Conservation (phyloP, 495 filamentous ascomycete genomes). For the Podospora tetraspora region DNA sequence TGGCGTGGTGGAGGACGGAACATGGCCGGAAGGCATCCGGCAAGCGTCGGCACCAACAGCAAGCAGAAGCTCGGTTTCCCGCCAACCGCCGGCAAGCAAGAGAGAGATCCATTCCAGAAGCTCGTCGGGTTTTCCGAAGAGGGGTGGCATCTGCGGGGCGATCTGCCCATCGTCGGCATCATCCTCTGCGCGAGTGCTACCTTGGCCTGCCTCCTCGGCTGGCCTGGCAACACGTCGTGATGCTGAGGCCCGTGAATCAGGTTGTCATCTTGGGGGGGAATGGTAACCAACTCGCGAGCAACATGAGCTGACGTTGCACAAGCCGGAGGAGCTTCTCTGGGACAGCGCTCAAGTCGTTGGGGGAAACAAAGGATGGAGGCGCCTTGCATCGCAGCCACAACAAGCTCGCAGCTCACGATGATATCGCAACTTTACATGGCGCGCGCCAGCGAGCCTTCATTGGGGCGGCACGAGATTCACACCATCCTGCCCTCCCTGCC, state of each 20-base stretch:
- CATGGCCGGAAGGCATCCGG: background rate
- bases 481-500: background rate
- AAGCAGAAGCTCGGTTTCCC: background rate
- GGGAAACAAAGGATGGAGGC: background rate
- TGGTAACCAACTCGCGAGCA: constrained; percentile 3
- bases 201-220: background rate
- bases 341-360: background rate
- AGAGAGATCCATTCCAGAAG: background rate
- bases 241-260: background rate
- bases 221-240: background rate
- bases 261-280: background rate
- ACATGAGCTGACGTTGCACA: background rate
- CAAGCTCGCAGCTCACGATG: no score
- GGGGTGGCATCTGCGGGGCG: background rate
- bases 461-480: background rate
- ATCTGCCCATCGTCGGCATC: background rate
- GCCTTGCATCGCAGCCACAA: background rate
- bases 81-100: background rate
- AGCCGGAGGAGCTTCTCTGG: background rate
- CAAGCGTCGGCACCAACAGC: background rate
- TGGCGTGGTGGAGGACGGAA: background rate
- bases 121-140: background rate
- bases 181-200: constrained; percentile 1
- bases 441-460: background rate
- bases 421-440: background rate